phyloP scores from a whole-genome alignment of 2,329 filamentous ascomycete species.

The Arthrobotrys conoides region DNA sequence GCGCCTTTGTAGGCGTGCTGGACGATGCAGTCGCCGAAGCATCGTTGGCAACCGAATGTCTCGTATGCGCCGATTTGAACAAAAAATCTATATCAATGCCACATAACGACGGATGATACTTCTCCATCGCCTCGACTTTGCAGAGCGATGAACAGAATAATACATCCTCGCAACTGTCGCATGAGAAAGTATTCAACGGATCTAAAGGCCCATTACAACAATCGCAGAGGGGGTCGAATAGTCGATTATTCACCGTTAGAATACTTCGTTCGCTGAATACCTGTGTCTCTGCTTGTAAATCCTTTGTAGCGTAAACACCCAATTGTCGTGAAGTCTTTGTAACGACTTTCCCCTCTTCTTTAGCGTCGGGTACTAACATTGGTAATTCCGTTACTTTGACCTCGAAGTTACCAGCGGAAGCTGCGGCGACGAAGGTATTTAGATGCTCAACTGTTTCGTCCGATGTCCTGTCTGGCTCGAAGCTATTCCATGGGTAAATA shows the following conservation, averaged over 20 bases:
- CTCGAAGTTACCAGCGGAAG: slow-evolving; percentile 84
- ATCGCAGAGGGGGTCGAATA: slow-evolving; percentile 89
- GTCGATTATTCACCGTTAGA: slow-evolving; percentile 87
- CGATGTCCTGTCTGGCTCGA: slow-evolving; percentile 80
- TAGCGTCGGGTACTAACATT: slow-evolving; percentile 72
- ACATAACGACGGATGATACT: slow-evolving; percentile 77
- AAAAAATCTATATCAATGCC: slow-evolving; percentile 77
- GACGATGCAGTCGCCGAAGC: slow-evolving; percentile 43
- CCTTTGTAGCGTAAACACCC: slow-evolving; percentile 87
- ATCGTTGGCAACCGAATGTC: slow-evolving; percentile 46
- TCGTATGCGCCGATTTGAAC: slow-evolving; percentile 75
- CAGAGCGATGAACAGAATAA: slow-evolving; percentile 77
- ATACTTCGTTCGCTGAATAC: slow-evolving; percentile 87
- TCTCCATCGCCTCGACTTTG: slow-evolving; percentile 72
- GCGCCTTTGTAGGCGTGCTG: slow-evolving; percentile 66
- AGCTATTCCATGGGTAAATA: slow-evolving; percentile 78
- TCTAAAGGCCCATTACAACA: slow-evolving; percentile 81
- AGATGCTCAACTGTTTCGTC: slow-evolving; percentile 78
- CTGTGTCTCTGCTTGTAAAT: slow-evolving; percentile 81
- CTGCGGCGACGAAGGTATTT: slow-evolving; percentile 76
- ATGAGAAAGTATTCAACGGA: slow-evolving; percentile 69
- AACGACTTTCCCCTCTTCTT: slow-evolving; percentile 56
- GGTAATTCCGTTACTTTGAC: slow-evolving; percentile 83
- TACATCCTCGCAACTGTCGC: slow-evolving; percentile 75
- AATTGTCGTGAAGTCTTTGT: slow-evolving; percentile 75